Percentiles rank a stretch among this genome's conserved stretches.
phyloP scores from a whole-genome alignment of 2,329 filamentous ascomycete species.

The Fusarium guadeloupense region DNA sequence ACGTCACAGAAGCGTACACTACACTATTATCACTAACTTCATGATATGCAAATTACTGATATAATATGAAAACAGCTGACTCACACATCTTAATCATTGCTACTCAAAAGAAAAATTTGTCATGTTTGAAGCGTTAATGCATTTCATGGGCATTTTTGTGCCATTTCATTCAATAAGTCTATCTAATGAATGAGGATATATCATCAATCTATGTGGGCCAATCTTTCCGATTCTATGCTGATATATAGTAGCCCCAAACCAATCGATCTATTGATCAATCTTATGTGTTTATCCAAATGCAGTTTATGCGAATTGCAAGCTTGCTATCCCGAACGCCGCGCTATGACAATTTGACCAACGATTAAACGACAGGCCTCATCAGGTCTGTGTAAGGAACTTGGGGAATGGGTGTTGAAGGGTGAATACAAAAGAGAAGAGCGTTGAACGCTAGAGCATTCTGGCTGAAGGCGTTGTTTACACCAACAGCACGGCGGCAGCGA shows the following conservation, averaged over 20 bases:
- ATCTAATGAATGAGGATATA: conserved; percentile 12
- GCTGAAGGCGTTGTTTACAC: conserved; percentile 27
- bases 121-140: background rate
- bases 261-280: background rate
- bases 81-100: background rate
- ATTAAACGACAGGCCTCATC: conserved; percentile 20
- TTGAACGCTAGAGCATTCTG: background rate
- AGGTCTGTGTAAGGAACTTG: conserved; percentile 19
- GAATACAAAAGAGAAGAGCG: conserved; percentile 16
- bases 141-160: conserved; percentile 2
- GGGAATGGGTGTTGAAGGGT: conserved; percentile 7
- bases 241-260: background rate
- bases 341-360: conserved; percentile 31
- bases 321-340: conserved; percentile 39
- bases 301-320: conserved; percentile 19
- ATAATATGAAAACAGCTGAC: background rate
- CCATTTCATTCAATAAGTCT: conserved; percentile 22
- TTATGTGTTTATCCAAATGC: background rate
- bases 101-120: background rate
- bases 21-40: conserved; percentile 20
- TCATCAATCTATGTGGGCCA: conserved; percentile 2
- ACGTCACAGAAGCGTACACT: conserved; percentile 12
- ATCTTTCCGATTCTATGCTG: conserved; percentile 11
- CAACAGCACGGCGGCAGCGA: conserved; percentile 54
- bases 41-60: conserved; percentile 26